Evolutionary conservation across 2,329 filamentous ascomycete genomes (phyloP), one percentile per base, ranked within the genome.

Genomic region (Ciborinia camelliae): DNA sequence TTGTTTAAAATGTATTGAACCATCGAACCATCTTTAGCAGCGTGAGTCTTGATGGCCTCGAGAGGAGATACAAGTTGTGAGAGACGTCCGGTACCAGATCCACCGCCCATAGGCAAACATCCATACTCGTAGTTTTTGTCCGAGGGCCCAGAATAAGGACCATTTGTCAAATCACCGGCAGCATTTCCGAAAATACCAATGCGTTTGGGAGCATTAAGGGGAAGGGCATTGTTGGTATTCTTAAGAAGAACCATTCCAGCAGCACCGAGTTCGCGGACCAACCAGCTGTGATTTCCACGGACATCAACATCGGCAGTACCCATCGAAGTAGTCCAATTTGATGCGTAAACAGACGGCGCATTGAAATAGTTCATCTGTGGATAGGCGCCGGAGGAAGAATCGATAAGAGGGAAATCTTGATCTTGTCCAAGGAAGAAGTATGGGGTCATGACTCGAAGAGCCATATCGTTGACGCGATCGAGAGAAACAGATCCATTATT

Each of bases 241-340:
- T 89, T 89, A 37, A 89, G 79, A 0, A 89, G 79, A 1, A 89
- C 86, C 62, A 85, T 84, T 15, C 82, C 81, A 67, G 87, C 82
- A 66, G 84, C 79, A 18, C 83, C 82, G 35, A 89, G 76, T 68
- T 76, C 67, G 65, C 77, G 65, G 71, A 78, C 71, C 66, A 75
- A 30, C 50, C 68, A 28, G 47, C 65, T 65, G 70, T 79, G 71
- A 62, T 75, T 55, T 53, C 77, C 82, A 61, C 87, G 90, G 18
- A 96, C 93, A 71, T 97, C 87, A 39, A 96, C 84, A 71, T 96
- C 23, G 23, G 57, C 10, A 35, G 63, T 45, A n/a, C 63, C 43
- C 26, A 54, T 23, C 9, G 58, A 48, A 37, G n/a, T 18, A 26
- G 53, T 47, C 35, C 43, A 64, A 18, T 60, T 50, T 68, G 80